Evolutionary conservation across 108 stramenopile genomes (phyloP).

Genomic region (Ochromonas danica): DNA sequence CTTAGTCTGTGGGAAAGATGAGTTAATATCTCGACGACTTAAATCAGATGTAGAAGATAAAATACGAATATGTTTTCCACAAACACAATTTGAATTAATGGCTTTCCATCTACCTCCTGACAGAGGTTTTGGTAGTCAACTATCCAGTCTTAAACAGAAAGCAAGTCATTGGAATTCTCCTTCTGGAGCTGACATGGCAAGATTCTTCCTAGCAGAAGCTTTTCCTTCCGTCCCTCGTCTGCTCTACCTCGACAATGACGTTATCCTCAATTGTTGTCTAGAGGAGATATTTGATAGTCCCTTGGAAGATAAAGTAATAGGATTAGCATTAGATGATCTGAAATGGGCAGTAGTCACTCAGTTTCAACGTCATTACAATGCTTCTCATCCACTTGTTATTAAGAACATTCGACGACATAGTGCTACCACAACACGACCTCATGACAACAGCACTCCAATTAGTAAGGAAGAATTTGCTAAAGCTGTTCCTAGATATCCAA

Average conservation of each 20-base stretch:
- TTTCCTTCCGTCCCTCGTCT: background rate
- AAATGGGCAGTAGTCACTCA: background rate
- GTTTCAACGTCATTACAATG: constrained; percentile 11
- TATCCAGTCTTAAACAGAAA: background rate
- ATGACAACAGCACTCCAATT: background rate
- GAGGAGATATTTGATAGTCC: background rate
- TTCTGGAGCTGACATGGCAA: constrained; percentile 12
- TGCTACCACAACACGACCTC: background rate
- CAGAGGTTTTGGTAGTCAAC: background rate
- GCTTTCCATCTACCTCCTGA: background rate
- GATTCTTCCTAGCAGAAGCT: background rate
- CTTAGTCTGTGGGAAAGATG: background rate
- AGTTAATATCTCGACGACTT: background rate
- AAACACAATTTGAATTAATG: background rate
- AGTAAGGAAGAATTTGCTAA: background rate
- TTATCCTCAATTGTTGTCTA: background rate
- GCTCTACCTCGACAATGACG: constrained; percentile 9
- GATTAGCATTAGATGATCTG: background rate
- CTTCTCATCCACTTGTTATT: constrained; percentile 11
- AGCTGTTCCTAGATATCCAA: background rate
- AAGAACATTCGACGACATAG: background rate
- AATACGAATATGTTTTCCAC: background rate
- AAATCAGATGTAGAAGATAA: background rate
- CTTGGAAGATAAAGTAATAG: background rate
- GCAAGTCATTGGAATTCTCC: constrained; percentile 24